Conservation (phyloP, 2,329 filamentous ascomycete species). For the Hypoxylon sp. region DNA sequence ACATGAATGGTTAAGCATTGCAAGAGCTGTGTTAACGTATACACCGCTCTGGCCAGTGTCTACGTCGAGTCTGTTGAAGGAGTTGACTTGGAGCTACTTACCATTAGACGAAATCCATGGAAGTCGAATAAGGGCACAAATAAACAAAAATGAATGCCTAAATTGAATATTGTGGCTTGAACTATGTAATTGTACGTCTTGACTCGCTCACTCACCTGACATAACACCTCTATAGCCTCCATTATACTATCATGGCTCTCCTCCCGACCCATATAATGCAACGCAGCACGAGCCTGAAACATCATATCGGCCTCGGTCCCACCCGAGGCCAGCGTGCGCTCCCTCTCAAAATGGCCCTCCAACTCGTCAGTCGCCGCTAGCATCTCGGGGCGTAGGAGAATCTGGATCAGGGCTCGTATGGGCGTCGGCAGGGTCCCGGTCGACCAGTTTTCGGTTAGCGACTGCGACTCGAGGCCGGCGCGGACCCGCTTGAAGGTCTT, state of each 20-base stretch:
- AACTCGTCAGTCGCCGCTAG: slow-evolving; percentile 57
- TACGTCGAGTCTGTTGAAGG: slow-evolving; percentile 70
- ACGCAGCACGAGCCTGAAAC: slow-evolving; percentile 66
- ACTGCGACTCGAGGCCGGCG: slow-evolving; percentile 39
- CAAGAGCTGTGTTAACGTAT: slow-evolving; percentile 69
- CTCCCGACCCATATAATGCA: slow-evolving; percentile 62
- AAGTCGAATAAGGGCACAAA: too few relatives aligned
- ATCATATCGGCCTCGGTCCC: slow-evolving; percentile 56
- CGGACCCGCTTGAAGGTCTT: slow-evolving; percentile 60
- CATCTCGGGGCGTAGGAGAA: slow-evolving; percentile 60
- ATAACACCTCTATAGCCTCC: slow-evolving; percentile 64
- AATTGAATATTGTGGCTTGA: background rate
- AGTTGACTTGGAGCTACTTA: slow-evolving; percentile 72
- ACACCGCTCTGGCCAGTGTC: slow-evolving; percentile 69
- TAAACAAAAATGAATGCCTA: too few relatives aligned
- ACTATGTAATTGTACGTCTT: background rate
- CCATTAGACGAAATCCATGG: slow-evolving; percentile 12
- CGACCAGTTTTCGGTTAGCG: slow-evolving; percentile 46
- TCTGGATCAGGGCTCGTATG: slow-evolving; percentile 68
- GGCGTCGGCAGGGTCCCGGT: slow-evolving; percentile 66
- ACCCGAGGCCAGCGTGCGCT: slow-evolving; percentile 56
- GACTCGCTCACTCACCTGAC: slow-evolving; percentile 63
- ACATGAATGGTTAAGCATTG: slow-evolving; percentile 76
- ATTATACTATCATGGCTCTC: slow-evolving; percentile 56
- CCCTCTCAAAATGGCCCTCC: slow-evolving; percentile 62